These are phyloP conservation scores for Chlamydomonas eustigma DNA, from an alignment of 139 green algal species.

Conservation along the genomic window DNA sequence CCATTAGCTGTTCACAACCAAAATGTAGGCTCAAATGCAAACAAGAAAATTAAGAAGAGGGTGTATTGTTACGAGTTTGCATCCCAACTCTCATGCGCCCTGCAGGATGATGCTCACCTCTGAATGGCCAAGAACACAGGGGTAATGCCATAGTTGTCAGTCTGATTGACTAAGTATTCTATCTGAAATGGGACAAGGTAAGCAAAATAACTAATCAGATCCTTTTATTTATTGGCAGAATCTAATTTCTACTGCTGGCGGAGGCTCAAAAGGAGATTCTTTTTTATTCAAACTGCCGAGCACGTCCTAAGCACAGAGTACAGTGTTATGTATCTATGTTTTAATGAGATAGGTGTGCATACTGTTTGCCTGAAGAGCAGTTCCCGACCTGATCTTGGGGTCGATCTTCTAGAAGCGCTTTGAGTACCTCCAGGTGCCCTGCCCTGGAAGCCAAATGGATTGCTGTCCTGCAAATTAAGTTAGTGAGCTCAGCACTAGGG, in stretches of 20 bases:
- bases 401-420: constrained; percentile 7
- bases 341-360: too few species aligned
- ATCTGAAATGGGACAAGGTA: constrained; percentile 12
- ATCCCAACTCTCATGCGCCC: background rate
- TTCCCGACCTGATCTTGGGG: background rate
- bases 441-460: constrained; percentile 39
- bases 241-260: background rate
- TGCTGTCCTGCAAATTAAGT: constrained; percentile 30
- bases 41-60: background rate
- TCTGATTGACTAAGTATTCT: constrained; percentile 39
- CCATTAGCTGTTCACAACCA: background rate
- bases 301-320: too few species aligned
- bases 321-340: too few species aligned
- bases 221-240: background rate
- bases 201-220: too few species aligned
- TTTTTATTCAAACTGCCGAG: background rate
- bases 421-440: constrained; percentile 31
- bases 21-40: too few species aligned
- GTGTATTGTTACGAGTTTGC: background rate
- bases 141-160: constrained; percentile 44
- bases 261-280: background rate
- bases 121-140: constrained; percentile 52
- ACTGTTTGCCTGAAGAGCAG: background rate
- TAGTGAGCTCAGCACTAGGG: background rate
- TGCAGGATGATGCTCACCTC: constrained; percentile 20